Percentiles rank a stretch among this genome's conserved stretches.
These are phyloP conservation scores for Dendrocalamus sinicus DNA, from an alignment of 176 grass and related monocot species.

Conservation along the genomic window DNA sequence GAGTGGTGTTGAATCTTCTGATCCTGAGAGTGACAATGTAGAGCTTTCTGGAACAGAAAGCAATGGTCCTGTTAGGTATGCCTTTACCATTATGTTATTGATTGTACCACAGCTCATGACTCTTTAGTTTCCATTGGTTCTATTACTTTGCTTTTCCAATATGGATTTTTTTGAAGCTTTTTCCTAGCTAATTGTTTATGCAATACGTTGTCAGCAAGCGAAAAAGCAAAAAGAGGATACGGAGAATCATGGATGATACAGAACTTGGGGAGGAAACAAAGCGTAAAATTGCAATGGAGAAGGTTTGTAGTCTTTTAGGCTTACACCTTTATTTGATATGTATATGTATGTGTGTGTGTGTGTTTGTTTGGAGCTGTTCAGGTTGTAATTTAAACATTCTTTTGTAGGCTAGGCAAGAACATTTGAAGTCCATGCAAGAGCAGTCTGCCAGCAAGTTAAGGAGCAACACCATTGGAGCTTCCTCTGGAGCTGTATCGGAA, in stretches of 20 bases:
- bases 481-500: slow-evolving; percentile 49
- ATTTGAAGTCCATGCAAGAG: slow-evolving; percentile 96
- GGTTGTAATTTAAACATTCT: slow-evolving; percentile 36
- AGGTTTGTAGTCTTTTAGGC: slow-evolving; percentile 63
- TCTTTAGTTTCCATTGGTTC: not conserved
- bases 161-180: not conserved
- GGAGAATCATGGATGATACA: slow-evolving; percentile 95
- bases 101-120: not conserved
- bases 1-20: slow-evolving; percentile 62
- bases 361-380: slow-evolving; percentile 13
- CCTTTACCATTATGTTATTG: slow-evolving; percentile 25
- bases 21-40: slow-evolving; percentile 58
- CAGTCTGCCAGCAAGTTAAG: slow-evolving; percentile 73
- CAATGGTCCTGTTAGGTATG: slow-evolving; percentile 61
- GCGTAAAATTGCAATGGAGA: slow-evolving; percentile 89
- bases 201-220: slow-evolving; percentile 51
- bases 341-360: not conserved
- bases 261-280: slow-evolving; percentile 98
- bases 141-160: slow-evolving; percentile 3
- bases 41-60: slow-evolving; percentile 61
- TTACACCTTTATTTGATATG: slow-evolving; percentile 14
- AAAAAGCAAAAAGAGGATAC: slow-evolving; percentile 82
- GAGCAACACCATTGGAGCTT: slow-evolving; percentile 43
- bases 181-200: not conserved
- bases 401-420: slow-evolving; percentile 94